Evolutionary conservation across 306 rosid species (phyloP), one percentile per base, ranked within the genome.

Genomic region (Gleditsia sinensis): DNA sequence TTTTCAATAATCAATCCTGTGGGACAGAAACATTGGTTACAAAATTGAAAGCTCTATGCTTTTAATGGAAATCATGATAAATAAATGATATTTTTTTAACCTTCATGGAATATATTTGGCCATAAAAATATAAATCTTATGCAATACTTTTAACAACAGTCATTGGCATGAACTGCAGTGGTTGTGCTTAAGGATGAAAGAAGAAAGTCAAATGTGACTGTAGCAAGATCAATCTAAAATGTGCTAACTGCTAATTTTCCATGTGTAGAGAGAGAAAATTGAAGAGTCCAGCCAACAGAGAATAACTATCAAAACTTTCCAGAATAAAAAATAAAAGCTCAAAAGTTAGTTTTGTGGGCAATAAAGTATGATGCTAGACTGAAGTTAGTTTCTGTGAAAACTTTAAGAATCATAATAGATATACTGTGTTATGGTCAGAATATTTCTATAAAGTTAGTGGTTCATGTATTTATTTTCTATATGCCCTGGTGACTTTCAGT

Each of bases 1-100:
- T 94, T 84, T 81, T 81, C 78, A 51, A 51, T 45, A 78, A n/a
- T 80, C 63, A 64, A 76, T 30, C 60, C 75, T 58, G 66, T 50
- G 40, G 37, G 27, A 61, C 30, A 58, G 16, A 58, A 19, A 40
- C 54, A 10, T 61, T 1, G 36, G 24, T 36, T 28, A 7, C 40
- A 69, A 28, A 9, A 48, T 37, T 21, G 34, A 19, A 21, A 54
- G 12, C 20, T 32, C 17, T 27, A 42, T 16, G 42, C 73, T 72
- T 55, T 57, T 51, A 53, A 60, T 21, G 51, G 23, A 27, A 48
- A 19, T 43, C 51, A 11, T 45, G 7, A 58, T 3, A 58, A 16
- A 30, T 3, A 33, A 21, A 53, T 10, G 10, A 53, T 4, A 37
- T 1, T 24, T 3, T 54, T 8, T n/a, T 8, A 14, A 16, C 9